phyloP scores from a whole-genome alignment of 1,139 yeast genomes.

The Geotrichum histeridarum region DNA sequence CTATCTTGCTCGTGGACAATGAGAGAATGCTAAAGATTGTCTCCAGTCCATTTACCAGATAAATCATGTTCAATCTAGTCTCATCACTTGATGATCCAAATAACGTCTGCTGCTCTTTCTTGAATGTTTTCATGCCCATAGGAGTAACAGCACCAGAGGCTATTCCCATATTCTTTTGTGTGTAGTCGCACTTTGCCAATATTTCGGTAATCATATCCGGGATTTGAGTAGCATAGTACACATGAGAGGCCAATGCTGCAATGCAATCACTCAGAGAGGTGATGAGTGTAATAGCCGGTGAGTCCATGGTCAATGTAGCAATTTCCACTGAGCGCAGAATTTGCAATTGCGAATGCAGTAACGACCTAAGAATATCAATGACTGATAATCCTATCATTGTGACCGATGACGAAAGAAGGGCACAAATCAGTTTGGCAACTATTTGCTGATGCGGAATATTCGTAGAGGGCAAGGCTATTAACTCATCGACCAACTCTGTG shows the following conservation, averaged over 20 bases:
- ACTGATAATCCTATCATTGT: constrained; percentile 86
- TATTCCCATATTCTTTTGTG: not conserved
- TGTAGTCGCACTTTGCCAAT: constrained; percentile 20
- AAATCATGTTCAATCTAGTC: not conserved
- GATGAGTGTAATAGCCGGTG: constrained; percentile 22
- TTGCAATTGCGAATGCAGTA: constrained; percentile 50
- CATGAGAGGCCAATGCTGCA: constrained; percentile 61
- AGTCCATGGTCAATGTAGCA: constrained; percentile 1
- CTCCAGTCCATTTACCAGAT: constrained; percentile 5
- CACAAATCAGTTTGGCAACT: constrained; percentile 53
- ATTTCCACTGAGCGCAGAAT: constrained; percentile 31
- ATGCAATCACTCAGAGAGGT: constrained; percentile 41
- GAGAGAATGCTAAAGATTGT: constrained; percentile 7
- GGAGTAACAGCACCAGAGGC: constrained; percentile 3
- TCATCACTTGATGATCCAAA: not conserved
- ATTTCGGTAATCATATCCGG: constrained; percentile 65
- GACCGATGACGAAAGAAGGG: constrained; percentile 69
- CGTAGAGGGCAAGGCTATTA: constrained; percentile 31
- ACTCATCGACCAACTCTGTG: constrained; percentile 40
- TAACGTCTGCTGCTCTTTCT: not conserved
- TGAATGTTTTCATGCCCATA: not conserved
- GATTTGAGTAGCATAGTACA: constrained; percentile 73
- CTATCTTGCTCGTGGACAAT: not conserved
- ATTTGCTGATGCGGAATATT: constrained; percentile 43
- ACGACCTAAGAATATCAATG: constrained; percentile 67